Base-by-base conservation (phyloP, 305 asterid genomes). In the Solanum hybrid region DNA sequence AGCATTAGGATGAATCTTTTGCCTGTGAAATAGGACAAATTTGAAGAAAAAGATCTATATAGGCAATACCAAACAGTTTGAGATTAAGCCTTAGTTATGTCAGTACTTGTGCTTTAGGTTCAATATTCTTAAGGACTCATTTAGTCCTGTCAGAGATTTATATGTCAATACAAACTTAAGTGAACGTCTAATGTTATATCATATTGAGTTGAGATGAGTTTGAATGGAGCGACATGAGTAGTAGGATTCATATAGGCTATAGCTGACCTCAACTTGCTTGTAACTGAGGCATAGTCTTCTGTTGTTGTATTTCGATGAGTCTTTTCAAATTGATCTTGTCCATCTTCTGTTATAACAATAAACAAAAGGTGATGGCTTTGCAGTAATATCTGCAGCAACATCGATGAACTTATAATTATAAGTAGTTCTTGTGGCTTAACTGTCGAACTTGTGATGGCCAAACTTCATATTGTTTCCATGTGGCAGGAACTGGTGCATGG, bases 401-500 rank as follows among this genome's bases (percentile, higher is more conserved):
- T 42, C 17, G 7, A 32, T 81, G 19, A 73, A 27, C 4, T 14
- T 22, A 22, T 35, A 78, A 19, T 35, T 35, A 45, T 51, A 84
- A 42, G 15, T 42, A 42, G 15, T 81, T 81, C 37, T 81, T 27
- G 71, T 40, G 86, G 71, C 71, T 81, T 2, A 81, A 31, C 4
- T 84, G 37, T 31, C 10, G 1, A 81, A 81, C 27, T 42, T 60
- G 22, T 14, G 71, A 27, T 51, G 75, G 87, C 11, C 37, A 84
- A 84, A 27, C 40, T 14, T 31, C 38, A 84, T 51, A 29, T 10
- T 22, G 0, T 31, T 31, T 51, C 22, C 4, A 0, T 10, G 2
- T 85, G 31, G 42, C 95, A 97, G 99, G 99, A 69, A 97, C 99
- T 78, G 99, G 99, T 76, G 99, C 99, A 77, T 97, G 99, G 99